Evolutionary conservation across 2,329 filamentous ascomycete genomes (phyloP), one percentile per base, ranked within the genome.

Genomic region (Apiospora pterosperma): DNA sequence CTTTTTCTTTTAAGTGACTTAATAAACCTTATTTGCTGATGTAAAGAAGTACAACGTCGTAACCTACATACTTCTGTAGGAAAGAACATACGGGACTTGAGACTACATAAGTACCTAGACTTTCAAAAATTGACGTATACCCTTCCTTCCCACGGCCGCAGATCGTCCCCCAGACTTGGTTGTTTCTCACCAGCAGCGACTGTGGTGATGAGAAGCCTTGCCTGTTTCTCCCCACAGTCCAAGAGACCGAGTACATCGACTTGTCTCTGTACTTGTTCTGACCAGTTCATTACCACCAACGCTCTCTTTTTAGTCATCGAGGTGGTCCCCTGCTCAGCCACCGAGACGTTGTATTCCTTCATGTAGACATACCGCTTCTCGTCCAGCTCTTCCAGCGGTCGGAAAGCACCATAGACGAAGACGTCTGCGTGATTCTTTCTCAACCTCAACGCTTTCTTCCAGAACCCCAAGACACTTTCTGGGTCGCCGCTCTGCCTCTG

Each of bases 381-480:
- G 4, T 86, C 79, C 0, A 79, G 74, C 0, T 85, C 82, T 4
- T 80, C 76, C 0, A 84, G 21, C 1, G 90, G 73, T 61, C 82
- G 80, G 67, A 91, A 92, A 0, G 80, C 76, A 0, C 89, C 89
- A 66, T 88, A 84, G 0, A 90, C 82, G 62, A 92, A 88, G 0
- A 90, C 67, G 48, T 90, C 84, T 14, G 80, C 80, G 70, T 87
- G 78, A 64, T 82, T 71, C 68, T 86, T 87, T 8, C 89, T 79
- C 36, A 87, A 71, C 60, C 68, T 72, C 38, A 91, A 73, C 38
- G 80, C 79, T 34, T 76, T 75, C 72, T 84, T 85, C 79, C 88
- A 91, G 73, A 89, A 91, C 28, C 80, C 81, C 6, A 88, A 75
- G 0, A 90, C 83, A 0, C 83, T 85, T 1, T 79, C 72, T 0